These are phyloP conservation scores for Penicillium paradoxum DNA, from an alignment of 495 filamentous ascomycete genomes.

Conservation along the genomic window DNA sequence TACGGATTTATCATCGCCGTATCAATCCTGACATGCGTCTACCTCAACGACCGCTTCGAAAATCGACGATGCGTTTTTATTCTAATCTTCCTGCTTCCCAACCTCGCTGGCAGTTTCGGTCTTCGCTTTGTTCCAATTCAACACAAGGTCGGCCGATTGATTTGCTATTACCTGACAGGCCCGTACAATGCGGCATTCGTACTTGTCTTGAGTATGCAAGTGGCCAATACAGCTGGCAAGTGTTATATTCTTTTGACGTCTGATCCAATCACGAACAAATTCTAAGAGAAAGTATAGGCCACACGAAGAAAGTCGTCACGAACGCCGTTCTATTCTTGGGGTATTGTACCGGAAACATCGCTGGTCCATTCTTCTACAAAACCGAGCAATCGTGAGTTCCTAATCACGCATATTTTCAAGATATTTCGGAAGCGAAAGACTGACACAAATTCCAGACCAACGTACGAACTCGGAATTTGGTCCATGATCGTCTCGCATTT, in stretches of 20 bases:
- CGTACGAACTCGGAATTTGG: conserved; percentile 56
- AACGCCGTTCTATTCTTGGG: conserved; percentile 55
- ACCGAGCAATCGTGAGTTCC: conserved; percentile 40
- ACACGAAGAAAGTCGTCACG: conserved; percentile 60
- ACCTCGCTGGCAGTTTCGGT: conserved; percentile 51
- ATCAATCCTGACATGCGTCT: conserved; percentile 55
- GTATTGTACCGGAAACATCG: conserved; percentile 50
- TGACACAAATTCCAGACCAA: conserved; percentile 30
- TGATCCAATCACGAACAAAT: no score
- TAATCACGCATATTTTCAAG: neutral
- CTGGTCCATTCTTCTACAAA: conserved; percentile 61
- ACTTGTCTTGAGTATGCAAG: conserved; percentile 53
- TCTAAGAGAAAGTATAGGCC: conserved; percentile 25
- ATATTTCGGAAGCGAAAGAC: neutral
- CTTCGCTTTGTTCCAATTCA: conserved; percentile 47
- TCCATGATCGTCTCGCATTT: conserved; percentile 59
- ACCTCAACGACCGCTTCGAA: conserved; percentile 51
- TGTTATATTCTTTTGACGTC: neutral
- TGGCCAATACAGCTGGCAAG: conserved; percentile 49
- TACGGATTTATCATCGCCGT: conserved; percentile 53
- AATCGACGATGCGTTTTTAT: conserved; percentile 54
- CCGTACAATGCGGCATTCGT: conserved; percentile 60
- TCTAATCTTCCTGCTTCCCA: conserved; percentile 50
- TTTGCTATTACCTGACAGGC: conserved; percentile 55
- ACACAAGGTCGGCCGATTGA: conserved; percentile 45